These are phyloP conservation scores for Psilocybe cyanescens DNA, from an alignment of 768 basidiomycete genomes.

Conservation along the genomic window DNA sequence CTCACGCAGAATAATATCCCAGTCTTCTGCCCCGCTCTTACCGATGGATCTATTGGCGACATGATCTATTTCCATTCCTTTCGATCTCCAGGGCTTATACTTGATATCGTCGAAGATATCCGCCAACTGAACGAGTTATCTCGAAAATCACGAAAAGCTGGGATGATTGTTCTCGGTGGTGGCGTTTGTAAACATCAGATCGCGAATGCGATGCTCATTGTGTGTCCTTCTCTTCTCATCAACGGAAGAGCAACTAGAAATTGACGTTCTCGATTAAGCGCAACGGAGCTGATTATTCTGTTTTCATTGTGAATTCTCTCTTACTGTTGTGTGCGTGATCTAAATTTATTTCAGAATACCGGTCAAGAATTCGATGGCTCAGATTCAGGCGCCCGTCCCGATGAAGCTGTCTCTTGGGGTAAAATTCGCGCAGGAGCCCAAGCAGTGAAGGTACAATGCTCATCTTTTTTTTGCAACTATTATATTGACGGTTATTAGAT, in stretches of 20 bases:
- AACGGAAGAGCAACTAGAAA: neutral
- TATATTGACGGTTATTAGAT: conserved; percentile 44
- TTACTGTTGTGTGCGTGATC: neutral
- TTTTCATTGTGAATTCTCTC: conserved; percentile 75
- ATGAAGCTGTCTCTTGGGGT: conserved; percentile 98
- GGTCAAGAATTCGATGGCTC: conserved; percentile 99
- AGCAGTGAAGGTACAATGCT: conserved; percentile 68
- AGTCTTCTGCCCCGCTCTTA: conserved; percentile 97
- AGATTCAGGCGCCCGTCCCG: conserved; percentile 94
- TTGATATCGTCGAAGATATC: conserved; percentile 97
- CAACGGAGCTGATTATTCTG: conserved; percentile 97
- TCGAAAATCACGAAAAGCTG: conserved; percentile 87
- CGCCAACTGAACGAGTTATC: conserved; percentile 88
- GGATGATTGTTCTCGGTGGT: conserved; percentile 97
- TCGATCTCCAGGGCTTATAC: conserved; percentile 76
- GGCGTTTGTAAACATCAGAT: conserved; percentile 99
- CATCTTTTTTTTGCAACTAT: conserved; percentile 26
- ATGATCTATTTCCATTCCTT: conserved; percentile 99
- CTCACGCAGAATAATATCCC: conserved; percentile 89
- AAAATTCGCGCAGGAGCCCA: conserved; percentile 90
- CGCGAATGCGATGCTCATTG: conserved; percentile 99
- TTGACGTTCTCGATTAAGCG: conserved; percentile 53
- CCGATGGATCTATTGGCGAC: conserved; percentile 97
- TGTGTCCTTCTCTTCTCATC: conserved; percentile 38
- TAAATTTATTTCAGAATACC: conserved; percentile 71